Evolutionary conservation across 768 basidiomycete species (phyloP).

Genomic region (Boletus bicolor): DNA sequence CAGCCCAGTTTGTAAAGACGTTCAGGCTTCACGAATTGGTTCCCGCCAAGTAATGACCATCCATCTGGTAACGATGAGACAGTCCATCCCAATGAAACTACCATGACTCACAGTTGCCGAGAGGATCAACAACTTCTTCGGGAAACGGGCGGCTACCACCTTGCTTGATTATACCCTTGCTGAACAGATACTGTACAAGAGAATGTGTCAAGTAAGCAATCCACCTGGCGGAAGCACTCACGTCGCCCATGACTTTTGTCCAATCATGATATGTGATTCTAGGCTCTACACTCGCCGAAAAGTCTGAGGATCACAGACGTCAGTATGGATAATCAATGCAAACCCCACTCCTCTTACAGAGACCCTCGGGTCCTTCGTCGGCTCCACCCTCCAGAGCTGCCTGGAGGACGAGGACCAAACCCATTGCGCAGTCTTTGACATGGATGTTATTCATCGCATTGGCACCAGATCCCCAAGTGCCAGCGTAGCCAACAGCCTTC

Average conservation of each 20-base stretch:
- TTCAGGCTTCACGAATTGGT: conserved; percentile 33
- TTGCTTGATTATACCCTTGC: conserved; percentile 33
- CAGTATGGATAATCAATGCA: not conserved
- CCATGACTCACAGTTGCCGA: conserved; percentile 37
- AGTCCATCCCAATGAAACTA: not conserved
- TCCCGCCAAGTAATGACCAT: conserved; percentile 42
- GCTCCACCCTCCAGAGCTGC: conserved; percentile 41
- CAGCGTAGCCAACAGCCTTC: conserved; percentile 33
- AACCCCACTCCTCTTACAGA: conserved; percentile 31
- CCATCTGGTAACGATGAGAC: conserved; percentile 28
- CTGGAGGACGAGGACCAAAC: conserved; percentile 35
- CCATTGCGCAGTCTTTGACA: conserved; percentile 38
- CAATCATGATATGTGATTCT: conserved; percentile 31
- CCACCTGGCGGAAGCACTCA: conserved; percentile 15
- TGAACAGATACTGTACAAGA: conserved; percentile 30
- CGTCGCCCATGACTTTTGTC: conserved; percentile 37
- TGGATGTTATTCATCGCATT: conserved; percentile 40
- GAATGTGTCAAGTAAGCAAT: not conserved
- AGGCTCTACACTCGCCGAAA: conserved; percentile 30
- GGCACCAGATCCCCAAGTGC: conserved; percentile 42
- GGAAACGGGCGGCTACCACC: conserved; percentile 35
- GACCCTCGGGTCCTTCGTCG: conserved; percentile 40
- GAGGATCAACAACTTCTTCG: conserved; percentile 32
- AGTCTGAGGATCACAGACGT: conserved; percentile 29
- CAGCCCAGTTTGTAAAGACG: conserved; percentile 40